Conservation (phyloP, 1,284 basidiomycete genomes). For the Puccinia triticina region DNA sequence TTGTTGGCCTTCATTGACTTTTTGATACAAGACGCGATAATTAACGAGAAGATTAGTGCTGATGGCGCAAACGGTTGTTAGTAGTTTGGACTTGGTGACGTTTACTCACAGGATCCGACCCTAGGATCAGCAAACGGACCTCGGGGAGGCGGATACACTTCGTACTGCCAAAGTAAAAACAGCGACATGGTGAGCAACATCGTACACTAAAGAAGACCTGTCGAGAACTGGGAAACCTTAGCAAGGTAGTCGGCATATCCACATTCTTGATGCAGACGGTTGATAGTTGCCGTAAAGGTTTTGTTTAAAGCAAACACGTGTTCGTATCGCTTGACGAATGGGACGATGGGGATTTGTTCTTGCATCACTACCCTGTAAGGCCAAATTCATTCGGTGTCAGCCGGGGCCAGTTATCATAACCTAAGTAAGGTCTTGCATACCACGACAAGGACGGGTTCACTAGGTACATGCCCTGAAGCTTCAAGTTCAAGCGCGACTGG, state of each 20-base stretch:
- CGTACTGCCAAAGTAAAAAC: not conserved
- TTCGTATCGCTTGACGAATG: conserved; percentile 45
- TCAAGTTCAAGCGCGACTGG: conserved; percentile 30
- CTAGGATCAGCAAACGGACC: conserved; percentile 26
- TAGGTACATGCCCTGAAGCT: conserved; percentile 36
- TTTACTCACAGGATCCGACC: conserved; percentile 34
- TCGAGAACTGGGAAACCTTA: conserved; percentile 8
- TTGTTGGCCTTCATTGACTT: not conserved
- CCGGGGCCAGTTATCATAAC: not conserved
- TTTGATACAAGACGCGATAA: not conserved
- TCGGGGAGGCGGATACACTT: conserved; percentile 43
- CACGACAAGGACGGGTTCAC: conserved; percentile 36
- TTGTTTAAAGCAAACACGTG: conserved; percentile 40
- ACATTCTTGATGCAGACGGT: conserved; percentile 36
- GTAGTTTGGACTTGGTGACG: not conserved
- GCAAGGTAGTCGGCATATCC: conserved; percentile 49
- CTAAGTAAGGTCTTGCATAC: conserved; percentile 2
- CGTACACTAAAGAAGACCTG: not conserved
- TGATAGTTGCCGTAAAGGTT: conserved; percentile 31
- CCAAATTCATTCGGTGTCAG: not conserved
- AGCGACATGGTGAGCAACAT: not conserved
- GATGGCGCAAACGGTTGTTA: not conserved
- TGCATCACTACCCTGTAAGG: conserved; percentile 34
- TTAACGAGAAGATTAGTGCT: not conserved
- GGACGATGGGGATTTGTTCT: conserved; percentile 24